These are phyloP conservation scores for Gnetum montanum DNA, from an alignment of 75 land plant species.

Conservation along the genomic window DNA sequence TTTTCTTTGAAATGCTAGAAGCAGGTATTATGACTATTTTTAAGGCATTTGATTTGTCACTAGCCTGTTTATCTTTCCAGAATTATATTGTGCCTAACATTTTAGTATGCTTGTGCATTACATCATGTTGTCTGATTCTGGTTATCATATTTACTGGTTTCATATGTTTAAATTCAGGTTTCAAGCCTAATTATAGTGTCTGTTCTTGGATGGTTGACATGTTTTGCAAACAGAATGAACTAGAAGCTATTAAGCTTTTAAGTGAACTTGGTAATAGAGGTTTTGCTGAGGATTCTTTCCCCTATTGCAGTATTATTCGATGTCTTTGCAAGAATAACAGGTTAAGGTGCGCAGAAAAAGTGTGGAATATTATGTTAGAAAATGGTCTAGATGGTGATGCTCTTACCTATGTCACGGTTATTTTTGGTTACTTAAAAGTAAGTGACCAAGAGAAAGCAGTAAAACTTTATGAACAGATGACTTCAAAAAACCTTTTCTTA, in stretches of 20 bases:
- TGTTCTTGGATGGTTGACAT: constrained; percentile 54
- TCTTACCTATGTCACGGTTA: constrained; percentile 29
- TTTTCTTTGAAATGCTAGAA: constrained; percentile 43
- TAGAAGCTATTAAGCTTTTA: constrained; percentile 23
- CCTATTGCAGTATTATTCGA: constrained; percentile 45
- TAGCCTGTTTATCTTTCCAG: neutral
- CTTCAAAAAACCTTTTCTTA: constrained; percentile 24
- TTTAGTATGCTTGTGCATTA: neutral
- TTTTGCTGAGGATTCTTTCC: constrained; percentile 21
- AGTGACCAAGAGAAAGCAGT: constrained; percentile 23
- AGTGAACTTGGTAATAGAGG: constrained; percentile 45
- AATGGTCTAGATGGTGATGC: constrained; percentile 39
- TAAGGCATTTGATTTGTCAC: neutral
- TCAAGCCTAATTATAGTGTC: constrained; percentile 35
- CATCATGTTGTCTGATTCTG: constrained; percentile 5
- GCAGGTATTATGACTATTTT: constrained; percentile 8
- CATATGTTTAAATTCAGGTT: constrained; percentile 38
- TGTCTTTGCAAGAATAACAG: constrained; percentile 39
- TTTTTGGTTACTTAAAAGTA: constrained; percentile 32
- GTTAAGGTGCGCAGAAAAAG: constrained; percentile 30
- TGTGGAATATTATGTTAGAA: constrained; percentile 27
- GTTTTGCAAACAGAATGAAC: constrained; percentile 34
- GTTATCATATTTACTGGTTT: no score
- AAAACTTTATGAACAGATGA: constrained; percentile 37
- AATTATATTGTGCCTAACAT: neutral